Evolutionary conservation across 202 grass and related monocot genomes (phyloP).

Genomic region (Musa balbisiana): DNA sequence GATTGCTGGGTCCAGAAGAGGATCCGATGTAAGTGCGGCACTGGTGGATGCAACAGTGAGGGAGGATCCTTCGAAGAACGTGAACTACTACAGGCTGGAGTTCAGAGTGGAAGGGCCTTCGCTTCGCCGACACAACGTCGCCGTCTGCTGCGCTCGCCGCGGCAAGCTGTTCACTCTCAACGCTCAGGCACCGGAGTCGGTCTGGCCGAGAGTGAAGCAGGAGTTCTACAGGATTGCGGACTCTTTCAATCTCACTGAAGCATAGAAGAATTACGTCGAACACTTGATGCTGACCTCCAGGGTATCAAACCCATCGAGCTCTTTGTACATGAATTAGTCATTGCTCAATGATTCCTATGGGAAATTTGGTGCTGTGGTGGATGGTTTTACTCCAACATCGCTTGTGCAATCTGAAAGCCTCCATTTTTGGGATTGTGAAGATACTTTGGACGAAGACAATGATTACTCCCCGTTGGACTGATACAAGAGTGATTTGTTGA

Average conservation of each 20-base stretch:
- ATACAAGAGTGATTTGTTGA: too few species aligned
- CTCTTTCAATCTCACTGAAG: slow-evolving; percentile 54
- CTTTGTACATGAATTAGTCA: too few species aligned
- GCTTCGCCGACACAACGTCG: slow-evolving; percentile 68
- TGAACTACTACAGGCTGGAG: slow-evolving; percentile 86
- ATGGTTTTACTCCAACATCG: too few species aligned
- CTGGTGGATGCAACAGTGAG: slow-evolving; percentile 52
- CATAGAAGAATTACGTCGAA: slow-evolving; percentile 8
- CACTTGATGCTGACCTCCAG: background rate
- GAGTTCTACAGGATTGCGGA: slow-evolving; percentile 71
- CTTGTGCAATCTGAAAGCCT: too few species aligned
- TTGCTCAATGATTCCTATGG: too few species aligned
- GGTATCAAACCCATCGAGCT: too few species aligned
- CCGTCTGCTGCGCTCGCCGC: slow-evolving; percentile 54
- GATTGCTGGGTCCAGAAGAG: slow-evolving; percentile 58
- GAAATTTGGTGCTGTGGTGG: too few species aligned
- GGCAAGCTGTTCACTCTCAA: slow-evolving; percentile 86
- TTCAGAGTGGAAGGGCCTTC: slow-evolving; percentile 60
- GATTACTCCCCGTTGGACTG: too few species aligned
- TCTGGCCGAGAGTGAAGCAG: slow-evolving; percentile 38
- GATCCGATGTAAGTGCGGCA: slow-evolving; percentile 50
- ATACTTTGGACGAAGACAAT: too few species aligned
- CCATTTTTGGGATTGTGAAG: too few species aligned
- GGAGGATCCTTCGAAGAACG: slow-evolving; percentile 37
- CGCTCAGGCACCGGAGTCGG: slow-evolving; percentile 61